Conservation (phyloP, 345 rosid species). For the Corymbia maculata region DNA sequence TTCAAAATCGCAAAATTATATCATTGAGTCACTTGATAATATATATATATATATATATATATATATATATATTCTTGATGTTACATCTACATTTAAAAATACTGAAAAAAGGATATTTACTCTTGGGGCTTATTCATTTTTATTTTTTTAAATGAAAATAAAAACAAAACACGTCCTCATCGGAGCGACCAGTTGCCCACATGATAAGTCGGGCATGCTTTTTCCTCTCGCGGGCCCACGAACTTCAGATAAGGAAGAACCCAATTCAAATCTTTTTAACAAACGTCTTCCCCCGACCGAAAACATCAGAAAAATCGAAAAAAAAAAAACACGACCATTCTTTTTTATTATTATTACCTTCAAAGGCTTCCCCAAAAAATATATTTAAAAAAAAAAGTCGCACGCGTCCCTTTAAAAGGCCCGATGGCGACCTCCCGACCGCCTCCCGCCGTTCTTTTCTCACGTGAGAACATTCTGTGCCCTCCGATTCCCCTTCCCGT, state of each 20-base stretch:
- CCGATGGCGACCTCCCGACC: background rate
- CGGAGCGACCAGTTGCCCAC: background rate
- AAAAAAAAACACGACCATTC: background rate
- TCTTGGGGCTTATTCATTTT: background rate
- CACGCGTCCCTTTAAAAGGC: background rate
- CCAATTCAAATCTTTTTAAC: background rate
- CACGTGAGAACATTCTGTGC: background rate
- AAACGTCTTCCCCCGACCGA: background rate
- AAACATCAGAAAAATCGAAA: background rate
- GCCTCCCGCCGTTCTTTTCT: background rate
- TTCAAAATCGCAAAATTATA: background rate
- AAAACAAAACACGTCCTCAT: background rate
- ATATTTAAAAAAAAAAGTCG: background rate
- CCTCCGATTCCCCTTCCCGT: background rate
- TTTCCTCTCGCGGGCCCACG: background rate
- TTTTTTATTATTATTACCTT: background rate
- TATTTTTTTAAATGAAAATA: background rate
- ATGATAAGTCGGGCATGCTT: background rate
- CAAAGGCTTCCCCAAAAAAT: background rate
- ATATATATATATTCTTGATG: background rate
- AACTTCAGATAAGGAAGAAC: background rate
- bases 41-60: too few species aligned
- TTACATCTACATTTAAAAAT: background rate
- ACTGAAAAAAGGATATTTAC: background rate
- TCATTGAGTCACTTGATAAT: background rate